These are phyloP conservation scores for Fragaria ananassa DNA, from an alignment of 306 rosid genomes.

Conservation along the genomic window DNA sequence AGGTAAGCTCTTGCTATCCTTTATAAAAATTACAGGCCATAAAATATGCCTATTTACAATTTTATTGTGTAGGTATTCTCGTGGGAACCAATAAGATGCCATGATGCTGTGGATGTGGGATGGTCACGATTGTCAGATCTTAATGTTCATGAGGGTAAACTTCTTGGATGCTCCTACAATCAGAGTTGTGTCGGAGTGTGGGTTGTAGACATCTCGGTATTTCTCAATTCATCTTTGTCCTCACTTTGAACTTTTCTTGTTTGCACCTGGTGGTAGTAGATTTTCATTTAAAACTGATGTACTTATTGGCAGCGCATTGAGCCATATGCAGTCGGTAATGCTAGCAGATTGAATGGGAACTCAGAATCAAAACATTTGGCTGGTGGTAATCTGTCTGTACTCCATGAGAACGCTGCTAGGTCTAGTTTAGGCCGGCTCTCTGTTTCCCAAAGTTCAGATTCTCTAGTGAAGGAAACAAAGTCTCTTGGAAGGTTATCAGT, in stretches of 20 bases:
- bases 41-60: slow-evolving; percentile 9
- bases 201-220: slow-evolving; percentile 98
- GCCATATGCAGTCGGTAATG: slow-evolving; percentile 66
- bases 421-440: slow-evolving; percentile 52
- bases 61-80: slow-evolving; percentile 64
- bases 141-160: slow-evolving; percentile 96
- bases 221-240: slow-evolving; percentile 18
- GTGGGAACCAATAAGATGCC: slow-evolving; percentile 95
- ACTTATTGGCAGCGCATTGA: slow-evolving; percentile 63
- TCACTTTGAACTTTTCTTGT: slow-evolving; percentile 4
- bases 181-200: slow-evolving; percentile 99
- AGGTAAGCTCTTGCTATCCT: slow-evolving; percentile 47
- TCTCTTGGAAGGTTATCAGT: slow-evolving; percentile 88
- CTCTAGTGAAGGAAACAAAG: slow-evolving; percentile 70
- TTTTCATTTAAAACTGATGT: slow-evolving; percentile 26
- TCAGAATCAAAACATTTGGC: slow-evolving; percentile 69
- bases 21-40: slow-evolving; percentile 23
- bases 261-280: slow-evolving; percentile 25
- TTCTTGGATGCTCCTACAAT: slow-evolving; percentile 96
- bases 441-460: slow-evolving; percentile 76
- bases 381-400: slow-evolving; percentile 57
- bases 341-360: slow-evolving; percentile 64
- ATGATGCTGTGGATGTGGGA: slow-evolving; percentile 91
- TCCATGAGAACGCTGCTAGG: slow-evolving; percentile 63
- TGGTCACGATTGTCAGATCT: slow-evolving; percentile 98